Evolutionary conservation across 192 early-diverging fungal genomes (phyloP).

Genomic region (Umbelopsis vinacea): DNA sequence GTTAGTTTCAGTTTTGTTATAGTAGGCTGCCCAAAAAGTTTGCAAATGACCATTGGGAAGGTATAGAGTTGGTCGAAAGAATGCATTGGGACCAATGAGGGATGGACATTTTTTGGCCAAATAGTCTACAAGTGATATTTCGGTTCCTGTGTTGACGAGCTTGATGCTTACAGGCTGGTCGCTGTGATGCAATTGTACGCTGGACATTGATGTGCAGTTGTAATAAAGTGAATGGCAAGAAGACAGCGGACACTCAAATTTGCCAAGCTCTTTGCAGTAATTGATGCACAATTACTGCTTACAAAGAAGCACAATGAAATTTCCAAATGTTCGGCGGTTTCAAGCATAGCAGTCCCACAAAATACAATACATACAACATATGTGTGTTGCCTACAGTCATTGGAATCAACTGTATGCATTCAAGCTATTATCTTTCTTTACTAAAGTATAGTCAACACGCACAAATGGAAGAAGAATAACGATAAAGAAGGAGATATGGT

Average conservation of each 20-base stretch:
- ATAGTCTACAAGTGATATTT: slow-evolving; percentile 39
- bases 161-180: not conserved
- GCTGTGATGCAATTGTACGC: not conserved
- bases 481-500: slow-evolving; percentile 21
- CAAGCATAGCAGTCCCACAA: not conserved
- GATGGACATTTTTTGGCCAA: slow-evolving; percentile 55
- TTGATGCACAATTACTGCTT: not conserved
- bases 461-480: slow-evolving; percentile 10
- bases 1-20: slow-evolving; percentile 37
- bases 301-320: not conserved
- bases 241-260: too few relatives aligned
- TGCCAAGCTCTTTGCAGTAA: not conserved
- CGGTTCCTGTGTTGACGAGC: not conserved
- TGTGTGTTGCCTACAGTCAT: not conserved
- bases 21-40: slow-evolving; percentile 69
- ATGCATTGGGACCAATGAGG: slow-evolving; percentile 51
- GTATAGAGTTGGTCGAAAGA: slow-evolving; percentile 72
- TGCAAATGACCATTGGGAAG: slow-evolving; percentile 81
- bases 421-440: slow-evolving; percentile 14
- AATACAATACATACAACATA: not conserved
- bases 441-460: slow-evolving; percentile 11
- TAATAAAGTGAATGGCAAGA: not conserved
- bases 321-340: not conserved
- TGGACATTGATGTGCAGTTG: not conserved
- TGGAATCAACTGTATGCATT: not conserved